Evolutionary conservation across 257 asterid species (phyloP), one percentile per base, ranked within the genome.

Genomic region (Voacanga thouarsii): DNA sequence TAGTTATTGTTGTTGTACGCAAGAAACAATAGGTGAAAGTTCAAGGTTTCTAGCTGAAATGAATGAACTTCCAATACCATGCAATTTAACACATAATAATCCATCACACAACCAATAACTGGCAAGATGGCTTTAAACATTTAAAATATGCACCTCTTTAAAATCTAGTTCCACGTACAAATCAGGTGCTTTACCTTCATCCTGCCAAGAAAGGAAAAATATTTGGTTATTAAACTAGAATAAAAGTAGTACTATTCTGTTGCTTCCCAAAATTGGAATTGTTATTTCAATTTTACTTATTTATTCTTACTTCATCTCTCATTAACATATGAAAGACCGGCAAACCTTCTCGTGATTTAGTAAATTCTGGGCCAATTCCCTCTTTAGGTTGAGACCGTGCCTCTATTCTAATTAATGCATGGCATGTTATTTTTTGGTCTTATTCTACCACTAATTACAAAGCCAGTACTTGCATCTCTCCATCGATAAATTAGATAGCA

Each of bases 111-210:
- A 66, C 59, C 64, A 50, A 72, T 19, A 47, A 56, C 71, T 77
- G 50, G 74, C 71, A 56, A 71, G 72, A 81, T 61, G 65, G 64
- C 50, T 30, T 47, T 37, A 28, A 74, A 21, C 28, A 24, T 57
- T 53, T 37, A 37, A 64, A 53, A 41, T 49, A 15, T 75, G 70
- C 82, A 96, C 99, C 99, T 96, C 99, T 85, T 89, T 87, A 79
- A 96, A 96, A 85, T 96, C 99, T 74, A 96, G 84, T 77, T 96
- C 99, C 83, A 96, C 97, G 23, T 89, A 96, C 39, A 89, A 88
- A 85, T 89, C 75, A 74, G 97, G 98, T 3, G 93, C 92, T 89
- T 82, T 96, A 75, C 96, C 96, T 89, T 96, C 99, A 81, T 93
- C 98, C 99, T 96, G 90, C 77, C 88, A 84, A 80, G 80, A 81